Conservation (phyloP, 129 eudicot genomes). For the Flaveria ramosissima region DNA sequence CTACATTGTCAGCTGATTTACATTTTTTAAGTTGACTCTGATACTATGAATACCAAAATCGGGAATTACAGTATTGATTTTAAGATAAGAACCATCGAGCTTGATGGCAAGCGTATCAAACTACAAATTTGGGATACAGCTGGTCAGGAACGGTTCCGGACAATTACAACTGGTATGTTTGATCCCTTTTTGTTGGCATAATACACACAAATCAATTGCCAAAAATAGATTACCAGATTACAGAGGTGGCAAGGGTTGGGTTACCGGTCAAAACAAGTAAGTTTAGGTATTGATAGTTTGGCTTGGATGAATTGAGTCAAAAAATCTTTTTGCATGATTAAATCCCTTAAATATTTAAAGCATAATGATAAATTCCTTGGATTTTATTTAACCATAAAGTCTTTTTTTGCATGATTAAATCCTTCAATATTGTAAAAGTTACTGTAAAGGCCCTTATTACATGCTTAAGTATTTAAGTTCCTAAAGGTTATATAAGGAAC, state of each 20-base stretch:
- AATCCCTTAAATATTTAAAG: not conserved
- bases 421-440: not conserved
- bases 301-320: not conserved
- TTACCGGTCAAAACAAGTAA: not conserved
- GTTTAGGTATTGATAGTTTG: not conserved
- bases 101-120: constrained; percentile 67
- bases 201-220: not conserved
- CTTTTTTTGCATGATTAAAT: constrained; percentile 1
- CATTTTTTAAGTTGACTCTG: not conserved
- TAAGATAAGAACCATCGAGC: constrained; percentile 57
- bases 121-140: constrained; percentile 82
- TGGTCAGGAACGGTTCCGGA: constrained; percentile 65
- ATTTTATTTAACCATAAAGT: not conserved
- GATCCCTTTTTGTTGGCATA: constrained; percentile 17
- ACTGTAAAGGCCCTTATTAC: not conserved
- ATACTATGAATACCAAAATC: constrained; percentile 7
- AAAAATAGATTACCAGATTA: not conserved
- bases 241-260: not conserved
- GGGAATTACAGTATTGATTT: constrained; percentile 48
- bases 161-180: constrained; percentile 57
- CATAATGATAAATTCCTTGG: not conserved
- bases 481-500: not conserved
- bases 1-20: not conserved
- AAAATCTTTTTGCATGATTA: not conserved
- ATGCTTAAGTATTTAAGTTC: not conserved